A percentile compares a stretch with the other conserved stretches of the same genome.
Evolutionary conservation across 2,329 filamentous ascomycete species (phyloP).

Genomic region (Stagonosporopsis chrysanthemi): DNA sequence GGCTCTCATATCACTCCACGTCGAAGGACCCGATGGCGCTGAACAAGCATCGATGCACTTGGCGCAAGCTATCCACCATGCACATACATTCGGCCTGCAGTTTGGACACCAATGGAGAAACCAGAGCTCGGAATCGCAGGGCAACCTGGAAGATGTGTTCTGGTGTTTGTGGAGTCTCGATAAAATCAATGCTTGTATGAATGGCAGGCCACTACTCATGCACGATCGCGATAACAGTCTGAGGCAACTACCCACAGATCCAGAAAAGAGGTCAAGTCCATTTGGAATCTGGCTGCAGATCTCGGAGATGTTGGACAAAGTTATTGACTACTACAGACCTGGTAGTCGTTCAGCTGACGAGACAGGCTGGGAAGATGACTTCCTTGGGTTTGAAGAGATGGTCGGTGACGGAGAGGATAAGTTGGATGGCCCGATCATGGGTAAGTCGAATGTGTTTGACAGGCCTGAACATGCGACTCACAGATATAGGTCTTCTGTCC

Average conservation of each 20-base stretch:
- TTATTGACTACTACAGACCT: slow-evolving; percentile 58
- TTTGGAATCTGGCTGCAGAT: slow-evolving; percentile 59
- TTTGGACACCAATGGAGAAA: slow-evolving; percentile 52
- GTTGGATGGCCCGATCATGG: slow-evolving; percentile 47
- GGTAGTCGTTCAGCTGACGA: slow-evolving; percentile 47
- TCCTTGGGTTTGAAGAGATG: slow-evolving; percentile 56
- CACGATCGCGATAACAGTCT: slow-evolving; percentile 57
- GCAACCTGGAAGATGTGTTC: slow-evolving; percentile 56
- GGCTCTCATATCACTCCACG: slow-evolving; percentile 57
- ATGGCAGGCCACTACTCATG: slow-evolving; percentile 58
- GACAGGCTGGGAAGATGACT: slow-evolving; percentile 57
- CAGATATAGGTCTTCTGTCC: slow-evolving; percentile 57
- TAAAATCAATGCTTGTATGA: slow-evolving; percentile 57
- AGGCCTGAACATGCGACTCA: slow-evolving; percentile 6
- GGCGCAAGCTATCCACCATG: slow-evolving; percentile 58
- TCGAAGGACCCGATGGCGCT: slow-evolving; percentile 57
- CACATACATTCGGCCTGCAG: slow-evolving; percentile 58
- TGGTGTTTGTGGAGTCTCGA: slow-evolving; percentile 60
- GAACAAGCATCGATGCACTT: slow-evolving; percentile 58
- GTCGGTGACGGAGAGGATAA: slow-evolving; percentile 51
- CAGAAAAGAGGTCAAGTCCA: slow-evolving; percentile 55
- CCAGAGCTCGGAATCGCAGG: slow-evolving; percentile 48
- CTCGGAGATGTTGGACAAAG: slow-evolving; percentile 55
- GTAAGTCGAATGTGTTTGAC: slow-evolving; percentile 27
- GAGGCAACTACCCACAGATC: slow-evolving; percentile 50